These are phyloP conservation scores for Talaromyces sp. DNA, from an alignment of 2,329 filamentous ascomycete species.

Conservation along the genomic window DNA sequence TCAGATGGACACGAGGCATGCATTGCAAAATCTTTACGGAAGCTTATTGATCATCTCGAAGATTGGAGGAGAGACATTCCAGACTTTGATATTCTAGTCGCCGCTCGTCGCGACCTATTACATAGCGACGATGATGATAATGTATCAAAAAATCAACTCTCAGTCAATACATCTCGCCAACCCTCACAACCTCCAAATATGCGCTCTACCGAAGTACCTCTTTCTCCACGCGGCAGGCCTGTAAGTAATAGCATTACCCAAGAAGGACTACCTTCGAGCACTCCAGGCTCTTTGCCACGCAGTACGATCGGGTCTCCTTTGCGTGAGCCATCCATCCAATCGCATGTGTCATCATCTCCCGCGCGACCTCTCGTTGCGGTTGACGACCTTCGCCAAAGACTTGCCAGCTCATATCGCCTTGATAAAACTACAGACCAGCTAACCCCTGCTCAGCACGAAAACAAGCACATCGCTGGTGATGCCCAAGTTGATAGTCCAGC, in stretches of 20 bases:
- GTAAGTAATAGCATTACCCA: constrained; percentile 14
- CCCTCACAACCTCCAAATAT: constrained; percentile 20
- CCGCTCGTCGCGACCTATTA: constrained; percentile 50
- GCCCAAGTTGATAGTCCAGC: not conserved
- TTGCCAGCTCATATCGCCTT: constrained; percentile 29
- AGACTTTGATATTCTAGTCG: constrained; percentile 66
- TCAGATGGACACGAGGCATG: constrained; percentile 42
- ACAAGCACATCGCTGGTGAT: not conserved
- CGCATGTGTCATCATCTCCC: constrained; percentile 10
- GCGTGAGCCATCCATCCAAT: constrained; percentile 20
- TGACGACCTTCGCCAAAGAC: constrained; percentile 27
- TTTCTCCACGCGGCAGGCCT: constrained; percentile 24
- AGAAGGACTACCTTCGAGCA: not conserved
- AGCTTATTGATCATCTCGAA: constrained; percentile 57
- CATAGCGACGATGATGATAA: constrained; percentile 33
- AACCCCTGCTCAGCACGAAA: constrained; percentile 5
- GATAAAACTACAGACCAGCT: constrained; percentile 8
- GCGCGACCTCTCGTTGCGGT: constrained; percentile 5
- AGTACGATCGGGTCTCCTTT: constrained; percentile 21
- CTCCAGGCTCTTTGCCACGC: constrained; percentile 17
- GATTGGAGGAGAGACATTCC: constrained; percentile 61
- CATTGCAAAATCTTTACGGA: constrained; percentile 55
- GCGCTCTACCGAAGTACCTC: constrained; percentile 4
- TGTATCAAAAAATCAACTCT: constrained; percentile 18
- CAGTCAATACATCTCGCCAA: constrained; percentile 19